Evolutionary conservation across 2,329 filamentous ascomycete genomes (phyloP), one percentile per base, ranked within the genome.

Genomic region (Penicillium nordicum): DNA sequence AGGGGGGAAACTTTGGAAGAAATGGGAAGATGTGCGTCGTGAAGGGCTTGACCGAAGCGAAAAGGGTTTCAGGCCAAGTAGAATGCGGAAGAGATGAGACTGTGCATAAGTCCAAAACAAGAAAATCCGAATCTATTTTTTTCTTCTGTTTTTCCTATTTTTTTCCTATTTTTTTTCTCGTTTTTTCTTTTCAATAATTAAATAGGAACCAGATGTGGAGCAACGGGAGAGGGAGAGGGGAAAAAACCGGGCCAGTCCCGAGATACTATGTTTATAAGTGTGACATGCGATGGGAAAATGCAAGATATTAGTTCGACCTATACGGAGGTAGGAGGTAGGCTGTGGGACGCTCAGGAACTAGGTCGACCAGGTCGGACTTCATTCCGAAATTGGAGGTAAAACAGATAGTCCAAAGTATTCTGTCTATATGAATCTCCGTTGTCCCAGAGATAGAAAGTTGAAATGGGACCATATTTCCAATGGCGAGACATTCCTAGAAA

Each of bases 181-280:
- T 21, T 21, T 3, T 21, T 21, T 21, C 21, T 63, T 64, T 18
- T 18, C 21, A 51, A 61, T 59, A 51, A 61, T 61, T 48, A 55
- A 62, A 60, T 59, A 55, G 55, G 40, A 62, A 44, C 53, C 55
- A 58, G 44, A 54, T 58, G 64, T 65, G 65, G 61, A 67, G 63
- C 53, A 60, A 57, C 40, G 44, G 53, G 55, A 60, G 47, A 47
- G 57, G 55, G 51, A 38, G 27, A 16, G 48, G n/a, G 45, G 55
- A n/a, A 40, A 40, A 53, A 51, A 53, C 53, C 53, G 57, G 53
- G 51, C 43, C 40, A 63, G 57, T 50, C 52, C 52, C 59, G 58
- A 62, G 56, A 64, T 60, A 25, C 56, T 57, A 52, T 55, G 34
- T 41, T 42, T 16, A 55, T 52, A 45, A 56, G 55, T 56, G 59